These are phyloP conservation scores for Hypoxylon perforatum DNA, from an alignment of 495 filamentous ascomycete species.

Conservation along the genomic window DNA sequence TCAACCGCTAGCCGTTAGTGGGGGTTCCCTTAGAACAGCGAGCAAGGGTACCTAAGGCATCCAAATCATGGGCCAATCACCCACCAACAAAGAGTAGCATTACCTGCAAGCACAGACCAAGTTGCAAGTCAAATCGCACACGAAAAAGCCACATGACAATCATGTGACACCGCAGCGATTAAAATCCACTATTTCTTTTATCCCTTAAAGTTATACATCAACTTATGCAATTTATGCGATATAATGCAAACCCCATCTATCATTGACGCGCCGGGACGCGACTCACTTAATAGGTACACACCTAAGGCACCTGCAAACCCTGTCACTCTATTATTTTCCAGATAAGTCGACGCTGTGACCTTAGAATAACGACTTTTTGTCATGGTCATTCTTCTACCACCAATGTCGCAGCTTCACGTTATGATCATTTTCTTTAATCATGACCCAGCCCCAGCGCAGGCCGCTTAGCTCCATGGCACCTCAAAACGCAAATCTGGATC, in stretches of 20 bases:
- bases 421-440: constrained; percentile 23
- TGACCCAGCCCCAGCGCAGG: constrained; percentile 28
- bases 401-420: constrained; percentile 1
- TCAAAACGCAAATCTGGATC: constrained; percentile 6
- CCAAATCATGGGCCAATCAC: constrained; percentile 12
- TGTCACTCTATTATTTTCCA: constrained; percentile 1
- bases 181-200: neutral
- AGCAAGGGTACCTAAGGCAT: constrained; percentile 11
- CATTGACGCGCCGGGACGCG: constrained; percentile 34
- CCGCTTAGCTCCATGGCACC: constrained; percentile 29
- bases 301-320: neutral
- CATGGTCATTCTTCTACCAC: constrained; percentile 5
- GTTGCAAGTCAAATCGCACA: neutral
- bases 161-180: constrained; percentile 44
- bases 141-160: constrained; percentile 31
- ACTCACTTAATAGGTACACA: too few relatives aligned
- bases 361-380: constrained; percentile 9
- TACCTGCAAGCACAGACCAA: constrained; percentile 24
- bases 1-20: constrained; percentile 41
- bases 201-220: constrained; percentile 9
- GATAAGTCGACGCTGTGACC: constrained; percentile 7
- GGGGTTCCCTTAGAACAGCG: constrained; percentile 12
- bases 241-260: neutral
- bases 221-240: neutral
- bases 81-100: neutral